Conservation (phyloP, 2,329 filamentous ascomycete genomes). For the Hymenoscyphus fructigenus region DNA sequence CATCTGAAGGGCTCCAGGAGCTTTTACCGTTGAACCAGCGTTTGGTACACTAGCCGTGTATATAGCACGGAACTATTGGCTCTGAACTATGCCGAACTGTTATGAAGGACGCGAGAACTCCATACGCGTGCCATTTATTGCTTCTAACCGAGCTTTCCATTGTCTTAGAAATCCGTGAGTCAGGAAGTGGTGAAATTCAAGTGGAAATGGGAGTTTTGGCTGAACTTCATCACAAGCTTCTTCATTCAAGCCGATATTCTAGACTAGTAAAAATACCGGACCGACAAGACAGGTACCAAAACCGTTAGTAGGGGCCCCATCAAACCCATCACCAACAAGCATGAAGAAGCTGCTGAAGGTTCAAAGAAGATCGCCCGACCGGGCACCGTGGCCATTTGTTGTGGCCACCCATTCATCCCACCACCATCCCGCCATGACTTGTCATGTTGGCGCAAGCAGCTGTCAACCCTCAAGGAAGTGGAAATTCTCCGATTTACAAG, state of each 20-base stretch:
- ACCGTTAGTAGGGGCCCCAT: background rate
- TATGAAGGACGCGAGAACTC: background rate
- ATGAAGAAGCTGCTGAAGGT: conserved; percentile 3
- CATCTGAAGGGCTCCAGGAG: background rate
- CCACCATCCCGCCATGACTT: conserved; percentile 21
- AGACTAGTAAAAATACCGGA: background rate
- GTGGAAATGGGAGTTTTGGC: background rate
- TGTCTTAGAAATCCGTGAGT: conserved; percentile 2
- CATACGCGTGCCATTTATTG: background rate
- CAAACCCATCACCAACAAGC: background rate
- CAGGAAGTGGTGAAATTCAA: conserved; percentile 1
- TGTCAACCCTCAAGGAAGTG: conserved; percentile 28
- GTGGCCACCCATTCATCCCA: conserved; percentile 9
- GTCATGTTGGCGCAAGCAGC: conserved; percentile 24
- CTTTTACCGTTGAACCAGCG: conserved; percentile 1
- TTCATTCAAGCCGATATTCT: background rate
- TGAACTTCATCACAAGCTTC: background rate
- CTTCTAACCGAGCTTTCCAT: background rate
- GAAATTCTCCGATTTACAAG: conserved; percentile 33
- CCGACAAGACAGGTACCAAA: background rate
- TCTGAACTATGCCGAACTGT: background rate
- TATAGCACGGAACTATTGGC: background rate
- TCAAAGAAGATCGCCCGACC: conserved; percentile 24
- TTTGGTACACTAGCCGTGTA: background rate
- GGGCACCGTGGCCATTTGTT: conserved; percentile 21